Evolutionary conservation across 164 flowering plant genomes (phyloP), one percentile per base, ranked within the genome.

Genomic region (Tetrastigma voinierianum): DNA sequence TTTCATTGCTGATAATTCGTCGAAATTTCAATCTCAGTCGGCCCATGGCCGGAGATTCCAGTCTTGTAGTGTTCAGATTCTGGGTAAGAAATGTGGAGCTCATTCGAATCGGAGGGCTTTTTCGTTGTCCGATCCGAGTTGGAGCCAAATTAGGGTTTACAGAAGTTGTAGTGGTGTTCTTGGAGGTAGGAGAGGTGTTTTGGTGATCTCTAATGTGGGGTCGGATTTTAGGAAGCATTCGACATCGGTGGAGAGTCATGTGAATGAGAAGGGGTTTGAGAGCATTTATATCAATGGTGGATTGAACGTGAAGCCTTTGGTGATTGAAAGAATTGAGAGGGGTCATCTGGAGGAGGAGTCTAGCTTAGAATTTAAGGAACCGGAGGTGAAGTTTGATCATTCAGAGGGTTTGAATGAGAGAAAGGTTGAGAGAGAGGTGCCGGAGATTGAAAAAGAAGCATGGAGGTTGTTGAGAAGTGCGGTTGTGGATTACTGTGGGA

Each of bases 401-500:
- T 58, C 59, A 15, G 72, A 75, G 66, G 79, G 62, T 25, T 78
- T 80, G 76, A 74, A 66, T 57, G 75, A 76, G 74, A 51, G 45
- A 11, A 70, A 61, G 64, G 75, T 67, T 61, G 76, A 80, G 72
- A 80, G 77, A 56, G 81, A 86, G 76, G 56, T 72, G 24, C 80
- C 96, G 0, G 81, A 77, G 71, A 73, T 84, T 48, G 98, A 94
- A 68, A 79, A 84, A 63, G 93, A 87, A 65, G 98, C 97, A 8
- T 94, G 98, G 98, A 66, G 69, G 51, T 75, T 94, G 84, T 83
- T 94, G 46, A 75, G 85, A 13, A 76, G 58, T 25, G 74, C 98
- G 0, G 80, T 94, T 59, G 96, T 94, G 47, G 78, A 56, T 65
- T 94, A 94, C 63, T 91, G 97, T 76, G 90, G 96, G 12, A 66